phyloP scores from a whole-genome alignment of 176 grass and related monocot genomes.

The Avena sativa region DNA sequence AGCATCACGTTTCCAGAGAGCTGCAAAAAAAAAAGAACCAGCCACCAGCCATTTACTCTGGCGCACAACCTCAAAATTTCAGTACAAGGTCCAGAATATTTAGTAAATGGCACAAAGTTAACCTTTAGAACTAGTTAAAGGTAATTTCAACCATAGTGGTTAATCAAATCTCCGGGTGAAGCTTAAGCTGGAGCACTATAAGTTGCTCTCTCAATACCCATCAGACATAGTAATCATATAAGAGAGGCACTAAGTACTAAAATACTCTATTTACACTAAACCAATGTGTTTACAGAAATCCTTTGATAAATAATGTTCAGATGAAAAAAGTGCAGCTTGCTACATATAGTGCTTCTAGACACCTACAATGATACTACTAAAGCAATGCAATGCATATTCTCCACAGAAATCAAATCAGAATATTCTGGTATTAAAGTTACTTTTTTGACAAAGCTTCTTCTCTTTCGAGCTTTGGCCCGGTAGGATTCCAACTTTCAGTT shows the following conservation, averaged over 20 bases:
- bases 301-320: not conserved
- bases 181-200: not conserved
- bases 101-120: conserved; percentile 27
- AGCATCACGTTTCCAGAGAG: conserved; percentile 76
- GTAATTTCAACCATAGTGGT: not conserved
- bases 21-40: conserved; percentile 54
- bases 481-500: conserved; percentile 2
- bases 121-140: conserved; percentile 8
- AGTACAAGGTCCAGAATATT: conserved; percentile 3
- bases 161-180: not conserved
- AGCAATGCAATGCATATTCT: not conserved
- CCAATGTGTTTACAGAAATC: not conserved
- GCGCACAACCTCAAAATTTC: not conserved
- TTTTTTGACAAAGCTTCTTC: conserved; percentile 17
- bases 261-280: not conserved
- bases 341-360: not conserved
- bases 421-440: conserved; percentile 31
- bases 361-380: not conserved
- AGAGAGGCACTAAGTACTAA: not conserved
- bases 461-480: not conserved
- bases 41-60: conserved; percentile 93
- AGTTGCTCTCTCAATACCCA: not conserved
- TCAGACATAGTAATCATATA: not conserved
- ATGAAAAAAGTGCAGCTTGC: not conserved
- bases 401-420: conserved; percentile 22